Conservation (phyloP, 2,329 filamentous ascomycete species). For the Colletotrichum salicis region DNA sequence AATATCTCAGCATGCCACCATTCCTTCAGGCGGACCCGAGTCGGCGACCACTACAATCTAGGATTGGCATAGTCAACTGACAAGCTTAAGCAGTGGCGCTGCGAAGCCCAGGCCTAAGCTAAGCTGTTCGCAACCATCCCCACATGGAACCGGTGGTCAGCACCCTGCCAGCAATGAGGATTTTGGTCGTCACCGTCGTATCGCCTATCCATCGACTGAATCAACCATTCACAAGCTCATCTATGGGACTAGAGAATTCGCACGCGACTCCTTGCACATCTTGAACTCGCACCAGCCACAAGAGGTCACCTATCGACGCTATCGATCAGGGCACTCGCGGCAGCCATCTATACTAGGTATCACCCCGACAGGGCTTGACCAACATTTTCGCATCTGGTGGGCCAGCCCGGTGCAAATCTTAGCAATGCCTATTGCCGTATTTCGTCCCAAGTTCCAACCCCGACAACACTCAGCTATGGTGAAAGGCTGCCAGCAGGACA, state of each 20-base stretch:
- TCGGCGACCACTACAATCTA: background rate
- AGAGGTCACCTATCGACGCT: background rate
- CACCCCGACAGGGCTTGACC: background rate
- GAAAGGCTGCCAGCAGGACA: constrained; percentile 2
- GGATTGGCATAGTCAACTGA: constrained; percentile 15
- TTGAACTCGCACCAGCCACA: background rate
- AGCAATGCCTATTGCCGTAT: background rate
- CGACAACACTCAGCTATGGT: background rate
- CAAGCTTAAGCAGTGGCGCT: constrained; percentile 9
- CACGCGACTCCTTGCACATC: too few species aligned
- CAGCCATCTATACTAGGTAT: background rate
- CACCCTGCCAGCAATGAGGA: background rate
- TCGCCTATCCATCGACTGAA: background rate
- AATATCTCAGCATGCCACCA: background rate
- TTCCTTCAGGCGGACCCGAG: background rate
- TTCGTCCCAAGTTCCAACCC: background rate
- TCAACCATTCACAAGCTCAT: too few species aligned
- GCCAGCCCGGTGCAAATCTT: background rate
- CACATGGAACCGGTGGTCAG: background rate
- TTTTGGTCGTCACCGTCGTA: background rate
- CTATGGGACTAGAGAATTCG: too few species aligned
- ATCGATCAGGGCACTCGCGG: background rate
- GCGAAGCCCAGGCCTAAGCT: background rate
- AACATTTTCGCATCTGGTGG: background rate
- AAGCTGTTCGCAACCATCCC: constrained; percentile 9